phyloP scores from a whole-genome alignment of 768 basidiomycete genomes.

The Lentinula boryana region DNA sequence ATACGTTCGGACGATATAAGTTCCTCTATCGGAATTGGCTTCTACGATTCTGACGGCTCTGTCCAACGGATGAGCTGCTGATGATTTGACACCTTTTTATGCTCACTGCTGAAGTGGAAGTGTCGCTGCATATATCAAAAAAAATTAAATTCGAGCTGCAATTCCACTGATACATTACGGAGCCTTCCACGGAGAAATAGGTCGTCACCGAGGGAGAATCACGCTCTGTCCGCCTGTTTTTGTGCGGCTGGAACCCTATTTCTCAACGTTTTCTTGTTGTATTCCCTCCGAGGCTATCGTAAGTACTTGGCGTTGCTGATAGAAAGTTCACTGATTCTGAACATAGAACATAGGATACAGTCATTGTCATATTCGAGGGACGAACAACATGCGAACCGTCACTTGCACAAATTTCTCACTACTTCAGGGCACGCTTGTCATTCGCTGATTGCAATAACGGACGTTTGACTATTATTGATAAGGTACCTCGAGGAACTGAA shows the following conservation, averaged over 20 bases:
- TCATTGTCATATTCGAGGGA: background rate
- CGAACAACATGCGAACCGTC: conserved; percentile 1
- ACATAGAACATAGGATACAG: background rate
- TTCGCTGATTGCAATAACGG: background rate
- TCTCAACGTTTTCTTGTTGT: background rate
- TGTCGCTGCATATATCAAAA: no score
- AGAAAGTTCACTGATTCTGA: background rate
- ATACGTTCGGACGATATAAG: no score
- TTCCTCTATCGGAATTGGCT: no score
- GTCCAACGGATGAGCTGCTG: no score
- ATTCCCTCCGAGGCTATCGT: background rate
- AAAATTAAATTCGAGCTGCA: no score
- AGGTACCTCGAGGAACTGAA: background rate
- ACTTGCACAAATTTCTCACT: background rate
- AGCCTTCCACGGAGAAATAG: no score
- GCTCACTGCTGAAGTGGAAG: no score
- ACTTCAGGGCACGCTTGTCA: background rate
- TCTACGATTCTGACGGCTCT: no score
- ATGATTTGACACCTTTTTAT: no score
- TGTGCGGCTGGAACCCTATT: background rate
- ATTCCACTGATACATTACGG: background rate
- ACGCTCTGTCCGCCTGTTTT: background rate
- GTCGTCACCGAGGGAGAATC: background rate
- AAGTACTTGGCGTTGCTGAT: background rate
- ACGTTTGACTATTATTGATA: background rate